A percentile compares a stretch with the other conserved stretches of the same genome.
Evolutionary conservation across 2,329 filamentous ascomycete species (phyloP).

Genomic region (Pyrenochaeta sp.): DNA sequence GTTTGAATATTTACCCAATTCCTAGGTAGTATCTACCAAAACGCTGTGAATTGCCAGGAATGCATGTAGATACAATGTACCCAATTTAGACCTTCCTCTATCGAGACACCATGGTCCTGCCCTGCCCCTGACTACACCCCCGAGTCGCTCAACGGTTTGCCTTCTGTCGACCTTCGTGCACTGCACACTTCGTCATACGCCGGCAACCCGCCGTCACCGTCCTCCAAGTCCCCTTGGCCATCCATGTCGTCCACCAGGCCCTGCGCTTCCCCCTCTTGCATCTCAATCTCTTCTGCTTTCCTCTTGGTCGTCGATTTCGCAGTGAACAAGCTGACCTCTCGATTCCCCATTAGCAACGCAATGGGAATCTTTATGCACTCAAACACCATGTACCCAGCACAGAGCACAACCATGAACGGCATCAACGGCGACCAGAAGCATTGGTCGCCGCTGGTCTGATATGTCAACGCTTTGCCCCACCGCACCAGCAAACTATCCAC

Average conservation of each 20-base stretch:
- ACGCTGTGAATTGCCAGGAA: too few species aligned
- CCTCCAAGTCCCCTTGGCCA: constrained; percentile 10
- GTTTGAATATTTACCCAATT: too few species aligned
- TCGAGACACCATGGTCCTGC: too few species aligned
- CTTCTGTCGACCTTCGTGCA: neutral
- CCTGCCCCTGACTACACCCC: too few species aligned
- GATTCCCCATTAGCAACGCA: constrained; percentile 15
- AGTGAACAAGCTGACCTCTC: constrained; percentile 1
- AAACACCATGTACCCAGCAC: constrained; percentile 2
- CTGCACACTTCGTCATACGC: constrained; percentile 8
- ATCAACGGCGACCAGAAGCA: constrained; percentile 15
- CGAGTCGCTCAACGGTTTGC: neutral
- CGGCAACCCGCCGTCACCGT: constrained; percentile 2
- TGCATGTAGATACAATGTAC: too few species aligned
- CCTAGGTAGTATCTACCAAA: too few species aligned
- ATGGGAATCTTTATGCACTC: constrained; percentile 4
- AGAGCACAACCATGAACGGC: constrained; percentile 6
- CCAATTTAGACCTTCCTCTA: too few species aligned
- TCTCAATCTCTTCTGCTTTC: constrained; percentile 16
- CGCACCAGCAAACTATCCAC: constrained; percentile 21
- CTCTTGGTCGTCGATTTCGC: neutral
- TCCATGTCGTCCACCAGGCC: constrained; percentile 16
- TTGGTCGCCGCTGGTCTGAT: neutral
- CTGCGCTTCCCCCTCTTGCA: constrained; percentile 16
- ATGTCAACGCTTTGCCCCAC: constrained; percentile 10